Evolutionary conservation across 2,329 filamentous ascomycete genomes (phyloP), one percentile per base, ranked within the genome.

Genomic region (Massarina eburnea): DNA sequence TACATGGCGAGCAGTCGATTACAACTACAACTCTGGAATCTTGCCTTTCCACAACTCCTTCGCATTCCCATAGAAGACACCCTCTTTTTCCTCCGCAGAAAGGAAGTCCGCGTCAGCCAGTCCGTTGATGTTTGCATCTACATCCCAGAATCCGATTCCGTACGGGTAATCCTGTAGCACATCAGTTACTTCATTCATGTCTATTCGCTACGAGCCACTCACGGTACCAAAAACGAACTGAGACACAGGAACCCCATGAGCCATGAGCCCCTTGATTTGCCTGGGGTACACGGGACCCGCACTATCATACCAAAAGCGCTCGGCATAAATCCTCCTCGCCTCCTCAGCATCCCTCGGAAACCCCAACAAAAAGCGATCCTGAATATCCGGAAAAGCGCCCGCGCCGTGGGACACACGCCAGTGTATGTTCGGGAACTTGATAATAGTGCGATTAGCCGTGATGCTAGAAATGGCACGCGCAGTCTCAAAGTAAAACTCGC

Each of bases 181-280:
- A 22, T 56, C 29, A 51, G 43, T 18, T 22, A 18, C 35, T 15
- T 5, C 24, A 32, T 19, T 5, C 15, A 19, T 20, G 21, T 21
- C 3, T n/a, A 45, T 3, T 29, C 12, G n/a, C 40, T 33, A 4
- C 34, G 17, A 32, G 3, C 4, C 14, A 61, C 62, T 46, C 49
- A 68, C 67, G 40, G 69, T 70, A 0, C 68, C 69, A 54, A 70
- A 71, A 14, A 70, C 59, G 24, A 71, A 48, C 46, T 69, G 67
- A 10, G 49, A 54, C 1, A 59, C 35, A 1, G 59, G 61, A 17
- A 70, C 43, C n/a, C 50, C 58, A 6, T 68, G 62, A 8, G 62
- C 66, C 2, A 64, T 55, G 41, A 72, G 41, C 0, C 68, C 69
- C 41, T 65, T 59, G 26, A 70, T 55, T 52, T 72, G 69, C 5